Base-by-base conservation (phyloP, 768 basidiomycete species). In the Auricularia cornea region DNA sequence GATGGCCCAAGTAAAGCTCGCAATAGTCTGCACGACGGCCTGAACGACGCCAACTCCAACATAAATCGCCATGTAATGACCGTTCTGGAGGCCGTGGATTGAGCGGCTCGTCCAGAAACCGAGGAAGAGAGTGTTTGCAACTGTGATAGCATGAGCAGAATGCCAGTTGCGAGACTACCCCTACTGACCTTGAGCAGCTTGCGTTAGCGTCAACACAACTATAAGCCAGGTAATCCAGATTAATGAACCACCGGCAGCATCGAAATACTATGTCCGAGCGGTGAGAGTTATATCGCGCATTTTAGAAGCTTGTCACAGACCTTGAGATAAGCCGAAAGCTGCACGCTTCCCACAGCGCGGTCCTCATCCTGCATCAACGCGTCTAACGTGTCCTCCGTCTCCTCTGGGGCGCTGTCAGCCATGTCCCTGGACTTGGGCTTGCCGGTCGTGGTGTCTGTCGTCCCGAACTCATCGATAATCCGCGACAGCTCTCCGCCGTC, bases 101-200 rank as follows among this genome's bases (percentile, higher is more conserved):
- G 75, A 80, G n/a, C 76, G 64, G 1, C 78, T 77, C 0, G 85
- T 85, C 89, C 89, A 92, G 67, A 86, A 89, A 0, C 88, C 88
- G 23, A 92, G 79, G 75, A 88, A 84, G 3, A 92, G 71, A 32
- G 81, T 86, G 65, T 83, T 86, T 0, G 80, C 83, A 35, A 90
- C 88, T 70, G 56, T 62, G 62, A 48, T 2, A n/a, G 28, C 30
- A 56, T 4, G 48, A 44, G 57, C 12, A 52, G 11, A 5, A 33
- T 12, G 10, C 12, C 44, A 48, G 44, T 6, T 38, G 8, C 35
- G 8, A 14, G 16, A 38, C 35, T 8, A 38, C 16, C 8, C 10
- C 35, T 38, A 38, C 35, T 38, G 35, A 84, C 85, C 84, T 73
- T 78, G 74, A 23, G 83, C 76, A 1, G 71, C 78, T 70, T 90